These are phyloP conservation scores for Nectriaceae sp. DNA, from an alignment of 2,329 filamentous ascomycete genomes.

Conservation along the genomic window DNA sequence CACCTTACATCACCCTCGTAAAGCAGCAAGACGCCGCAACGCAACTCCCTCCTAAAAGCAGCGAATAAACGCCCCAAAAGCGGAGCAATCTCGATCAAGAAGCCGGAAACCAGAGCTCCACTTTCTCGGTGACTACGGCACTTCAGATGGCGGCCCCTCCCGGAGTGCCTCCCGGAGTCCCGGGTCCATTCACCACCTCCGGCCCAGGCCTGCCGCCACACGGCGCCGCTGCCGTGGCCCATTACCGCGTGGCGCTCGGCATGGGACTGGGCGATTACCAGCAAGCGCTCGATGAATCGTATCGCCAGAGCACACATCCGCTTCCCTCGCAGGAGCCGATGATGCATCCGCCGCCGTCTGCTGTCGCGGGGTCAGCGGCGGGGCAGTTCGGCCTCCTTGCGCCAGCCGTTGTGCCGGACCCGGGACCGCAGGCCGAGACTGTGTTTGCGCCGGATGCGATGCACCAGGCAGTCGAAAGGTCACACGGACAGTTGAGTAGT, in stretches of 20 bases:
- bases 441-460: constrained; percentile 5
- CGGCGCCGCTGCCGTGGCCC: constrained; percentile 6
- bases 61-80: constrained; percentile 15
- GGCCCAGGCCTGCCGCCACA: constrained; percentile 10
- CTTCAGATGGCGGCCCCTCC: constrained; percentile 19
- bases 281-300: constrained; percentile 18
- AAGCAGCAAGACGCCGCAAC: constrained; percentile 14
- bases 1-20: constrained; percentile 3
- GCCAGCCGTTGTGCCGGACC: constrained; percentile 27
- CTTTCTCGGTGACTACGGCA: background rate
- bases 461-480: constrained; percentile 24
- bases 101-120: constrained; percentile 1
- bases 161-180: constrained; percentile 6
- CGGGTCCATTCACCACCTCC: constrained; percentile 14
- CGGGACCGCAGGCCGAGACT: constrained; percentile 8
- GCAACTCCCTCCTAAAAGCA: constrained; percentile 20
- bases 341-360: background rate
- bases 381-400: constrained; percentile 51
- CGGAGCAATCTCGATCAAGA: background rate
- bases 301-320: constrained; percentile 10
- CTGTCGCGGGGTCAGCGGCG: constrained; percentile 3
- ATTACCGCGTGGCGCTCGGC: constrained; percentile 17
- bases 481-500: constrained; percentile 53
- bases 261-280: constrained; percentile 19
- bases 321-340: background rate